Conservation (phyloP, 2,329 filamentous ascomycete genomes). For the Alternaria burnsii region DNA sequence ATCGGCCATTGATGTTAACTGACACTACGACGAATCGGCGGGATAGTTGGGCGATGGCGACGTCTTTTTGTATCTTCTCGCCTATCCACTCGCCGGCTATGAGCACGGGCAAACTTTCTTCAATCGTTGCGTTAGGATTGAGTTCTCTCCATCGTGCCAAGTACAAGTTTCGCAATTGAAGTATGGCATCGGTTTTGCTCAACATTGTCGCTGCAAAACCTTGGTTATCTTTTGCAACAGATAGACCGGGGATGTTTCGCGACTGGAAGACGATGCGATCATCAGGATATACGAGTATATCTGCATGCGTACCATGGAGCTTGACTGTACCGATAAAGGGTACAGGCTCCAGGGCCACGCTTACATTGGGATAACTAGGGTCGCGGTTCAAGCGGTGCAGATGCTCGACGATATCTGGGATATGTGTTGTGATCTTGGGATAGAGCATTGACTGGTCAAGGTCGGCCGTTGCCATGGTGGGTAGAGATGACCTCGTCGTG, state of each 20-base stretch:
- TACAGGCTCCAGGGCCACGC: constrained; percentile 18
- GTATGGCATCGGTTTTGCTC: constrained; percentile 17
- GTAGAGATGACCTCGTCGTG: background rate
- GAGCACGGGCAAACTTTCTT: constrained; percentile 22
- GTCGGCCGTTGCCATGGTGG: constrained; percentile 17
- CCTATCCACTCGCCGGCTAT: constrained; percentile 47
- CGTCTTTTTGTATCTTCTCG: constrained; percentile 33
- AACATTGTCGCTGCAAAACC: constrained; percentile 38
- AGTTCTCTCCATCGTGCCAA: constrained; percentile 28
- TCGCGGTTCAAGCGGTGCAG: constrained; percentile 22
- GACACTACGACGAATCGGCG: constrained; percentile 42
- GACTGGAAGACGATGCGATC: constrained; percentile 37
- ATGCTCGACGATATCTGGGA: constrained; percentile 27
- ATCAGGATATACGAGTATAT: constrained; percentile 37
- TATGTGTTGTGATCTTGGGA: constrained; percentile 41
- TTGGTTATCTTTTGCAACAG: constrained; percentile 30
- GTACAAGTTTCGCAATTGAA: constrained; percentile 30
- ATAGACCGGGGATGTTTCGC: constrained; percentile 30
- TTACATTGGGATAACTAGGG: constrained; percentile 5
- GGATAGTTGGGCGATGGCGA: constrained; percentile 32
- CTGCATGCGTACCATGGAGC: constrained; percentile 46
- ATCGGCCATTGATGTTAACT: constrained; percentile 34
- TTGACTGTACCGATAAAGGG: constrained; percentile 43
- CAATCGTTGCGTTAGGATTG: constrained; percentile 18
- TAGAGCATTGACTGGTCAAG: constrained; percentile 35